Evolutionary conservation across 1,284 basidiomycete genomes (phyloP).

Genomic region (Apiotrichum akiyoshidainum): DNA sequence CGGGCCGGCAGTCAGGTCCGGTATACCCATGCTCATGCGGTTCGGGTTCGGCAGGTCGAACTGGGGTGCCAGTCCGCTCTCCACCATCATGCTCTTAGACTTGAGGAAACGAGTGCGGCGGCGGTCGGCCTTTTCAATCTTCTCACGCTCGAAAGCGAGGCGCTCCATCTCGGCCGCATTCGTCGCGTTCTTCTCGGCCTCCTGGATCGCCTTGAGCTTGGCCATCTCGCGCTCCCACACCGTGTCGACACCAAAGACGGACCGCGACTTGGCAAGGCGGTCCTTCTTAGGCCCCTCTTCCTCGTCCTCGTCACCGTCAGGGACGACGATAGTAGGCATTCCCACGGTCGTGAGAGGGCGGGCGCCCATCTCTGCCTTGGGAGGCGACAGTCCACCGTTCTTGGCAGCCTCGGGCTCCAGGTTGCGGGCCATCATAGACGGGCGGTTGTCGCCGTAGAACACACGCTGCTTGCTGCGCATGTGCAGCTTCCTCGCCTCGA

Average conservation of each 20-base stretch:
- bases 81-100: neutral
- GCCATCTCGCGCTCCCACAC: conserved; percentile 49
- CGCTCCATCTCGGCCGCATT: conserved; percentile 20
- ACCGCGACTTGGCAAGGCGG: conserved; percentile 35
- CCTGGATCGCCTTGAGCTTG: conserved; percentile 39
- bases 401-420: neutral
- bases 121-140: conserved; percentile 10
- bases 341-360: conserved; percentile 1
- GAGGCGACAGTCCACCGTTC: neutral
- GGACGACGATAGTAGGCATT: conserved; percentile 8
- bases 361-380: neutral
- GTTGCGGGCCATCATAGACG: conserved; percentile 47
- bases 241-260: conserved; percentile 48
- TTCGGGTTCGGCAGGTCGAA: conserved; percentile 6
- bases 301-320: conserved; percentile 12
- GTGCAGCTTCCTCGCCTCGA: conserved; percentile 45
- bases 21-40: conserved; percentile 2
- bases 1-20: neutral
- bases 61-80: neutral
- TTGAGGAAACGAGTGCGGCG: conserved; percentile 10
- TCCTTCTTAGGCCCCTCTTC: neutral
- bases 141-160: conserved; percentile 11
- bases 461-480: conserved; percentile 41
- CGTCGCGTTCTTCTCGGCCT: conserved; percentile 23
- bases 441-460: conserved; percentile 48